phyloP scores from a whole-genome alignment of 139 green algal species.

The Chlamydomonas applanata region DNA sequence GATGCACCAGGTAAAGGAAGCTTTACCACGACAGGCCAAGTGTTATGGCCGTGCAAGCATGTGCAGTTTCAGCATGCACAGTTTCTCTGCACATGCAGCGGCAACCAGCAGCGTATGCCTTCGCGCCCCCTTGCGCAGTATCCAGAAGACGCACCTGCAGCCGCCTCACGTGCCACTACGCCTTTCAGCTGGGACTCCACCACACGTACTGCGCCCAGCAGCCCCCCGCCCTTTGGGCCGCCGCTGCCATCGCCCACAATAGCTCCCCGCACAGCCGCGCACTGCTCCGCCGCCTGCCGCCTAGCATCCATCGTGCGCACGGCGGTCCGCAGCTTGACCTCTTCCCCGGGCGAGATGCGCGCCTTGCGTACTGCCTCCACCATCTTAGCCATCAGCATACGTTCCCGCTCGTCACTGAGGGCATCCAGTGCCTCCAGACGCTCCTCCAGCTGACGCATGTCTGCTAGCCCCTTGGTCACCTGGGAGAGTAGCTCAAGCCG shows the following conservation, averaged over 20 bases:
- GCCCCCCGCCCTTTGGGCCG: background rate
- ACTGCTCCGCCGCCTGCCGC: slow-evolving; percentile 25
- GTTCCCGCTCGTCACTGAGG: slow-evolving; percentile 2
- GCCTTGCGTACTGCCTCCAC: slow-evolving; percentile 33
- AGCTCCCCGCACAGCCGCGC: background rate
- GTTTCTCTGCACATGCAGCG: too few relatives aligned
- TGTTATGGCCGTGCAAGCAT: too few relatives aligned
- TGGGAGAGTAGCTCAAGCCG: background rate
- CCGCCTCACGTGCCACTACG: slow-evolving; percentile 20
- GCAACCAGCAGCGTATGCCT: too few relatives aligned
- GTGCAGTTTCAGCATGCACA: too few relatives aligned
- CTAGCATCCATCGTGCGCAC: slow-evolving; percentile 31
- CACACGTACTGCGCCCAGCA: slow-evolving; percentile 9
- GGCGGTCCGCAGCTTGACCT: slow-evolving; percentile 12
- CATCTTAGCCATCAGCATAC: slow-evolving; percentile 21
- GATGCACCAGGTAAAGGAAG: too few relatives aligned
- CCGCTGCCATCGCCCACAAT: background rate
- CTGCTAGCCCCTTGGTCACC: background rate
- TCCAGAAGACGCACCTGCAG: background rate
- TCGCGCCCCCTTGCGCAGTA: too few relatives aligned
- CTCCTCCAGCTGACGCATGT: background rate
- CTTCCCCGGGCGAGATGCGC: slow-evolving; percentile 14
- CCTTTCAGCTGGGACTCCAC: slow-evolving; percentile 29
- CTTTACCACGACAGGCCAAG: too few relatives aligned
- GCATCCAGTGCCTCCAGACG: slow-evolving; percentile 8